Evolutionary conservation across 73 alveolate species (phyloP).

Genomic region (Stentor roeselii): DNA sequence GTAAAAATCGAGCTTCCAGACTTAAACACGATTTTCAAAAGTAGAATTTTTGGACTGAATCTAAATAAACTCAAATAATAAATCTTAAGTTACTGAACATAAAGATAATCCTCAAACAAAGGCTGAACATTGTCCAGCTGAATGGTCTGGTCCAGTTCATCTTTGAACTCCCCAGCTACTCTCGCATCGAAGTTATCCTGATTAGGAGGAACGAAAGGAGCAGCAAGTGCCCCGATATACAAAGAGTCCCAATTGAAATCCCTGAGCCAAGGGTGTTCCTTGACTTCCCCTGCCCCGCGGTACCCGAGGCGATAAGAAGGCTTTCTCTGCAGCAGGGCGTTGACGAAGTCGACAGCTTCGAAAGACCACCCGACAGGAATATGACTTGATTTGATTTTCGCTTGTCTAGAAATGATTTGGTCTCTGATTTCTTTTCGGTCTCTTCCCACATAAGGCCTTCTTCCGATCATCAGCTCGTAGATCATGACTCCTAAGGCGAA

Average conservation of each 20-base stretch:
- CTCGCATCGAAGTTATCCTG: conserved; percentile 54
- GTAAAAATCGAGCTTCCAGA: too few species aligned
- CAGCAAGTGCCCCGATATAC: conserved; percentile 58
- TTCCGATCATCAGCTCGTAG: conserved; percentile 73
- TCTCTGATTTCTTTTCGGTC: conserved; percentile 94
- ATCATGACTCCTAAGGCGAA: conserved; percentile 36
- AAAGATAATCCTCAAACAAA: neutral
- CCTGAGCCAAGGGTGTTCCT: conserved; percentile 90
- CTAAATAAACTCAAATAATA: too few species aligned
- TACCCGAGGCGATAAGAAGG: conserved; percentile 82
- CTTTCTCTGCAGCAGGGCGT: conserved; percentile 58
- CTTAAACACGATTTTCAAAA: too few species aligned
- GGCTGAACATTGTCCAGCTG: neutral
- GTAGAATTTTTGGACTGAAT: too few species aligned
- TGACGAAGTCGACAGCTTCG: conserved; percentile 94
- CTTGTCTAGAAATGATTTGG: conserved; percentile 85
- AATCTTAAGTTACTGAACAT: too few species aligned
- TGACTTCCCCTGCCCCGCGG: conserved; percentile 90
- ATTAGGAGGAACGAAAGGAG: conserved; percentile 79
- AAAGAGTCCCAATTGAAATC: conserved; percentile 85
- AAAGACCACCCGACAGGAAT: conserved; percentile 93
- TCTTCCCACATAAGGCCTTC: conserved; percentile 94
- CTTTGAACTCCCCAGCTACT: conserved; percentile 32
- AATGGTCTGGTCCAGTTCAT: neutral
- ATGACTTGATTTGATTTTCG: conserved; percentile 69